Evolutionary conservation across 179 eudicot genomes (phyloP).

Genomic region (Monotropa hypopitys): DNA sequence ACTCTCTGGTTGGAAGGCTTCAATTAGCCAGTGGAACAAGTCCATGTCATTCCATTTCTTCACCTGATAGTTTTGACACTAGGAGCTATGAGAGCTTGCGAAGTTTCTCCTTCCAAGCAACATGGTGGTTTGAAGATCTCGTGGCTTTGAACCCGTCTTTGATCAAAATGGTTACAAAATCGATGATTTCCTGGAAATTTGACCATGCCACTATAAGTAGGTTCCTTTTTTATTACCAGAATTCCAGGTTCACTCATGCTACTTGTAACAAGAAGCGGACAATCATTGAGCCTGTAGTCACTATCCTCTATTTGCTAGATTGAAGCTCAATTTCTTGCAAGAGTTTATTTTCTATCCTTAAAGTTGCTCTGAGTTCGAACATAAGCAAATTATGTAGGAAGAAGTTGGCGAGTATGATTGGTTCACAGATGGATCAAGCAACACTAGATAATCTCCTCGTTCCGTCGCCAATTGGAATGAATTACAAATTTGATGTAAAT

Average conservation of each 20-base stretch:
- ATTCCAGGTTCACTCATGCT: conserved; percentile 32
- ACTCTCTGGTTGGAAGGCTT: conserved; percentile 38
- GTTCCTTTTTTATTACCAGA: conserved; percentile 65
- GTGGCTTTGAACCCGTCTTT: conserved; percentile 22
- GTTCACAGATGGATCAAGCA: conserved; percentile 53
- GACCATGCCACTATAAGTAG: conserved; percentile 38
- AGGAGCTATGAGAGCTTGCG: conserved; percentile 55
- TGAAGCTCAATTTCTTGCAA: conserved; percentile 28
- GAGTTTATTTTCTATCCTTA: conserved; percentile 49
- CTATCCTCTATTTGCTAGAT: conserved; percentile 38
- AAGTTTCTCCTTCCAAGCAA: conserved; percentile 25
- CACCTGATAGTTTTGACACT: conserved; percentile 70
- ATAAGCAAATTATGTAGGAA: conserved; percentile 20
- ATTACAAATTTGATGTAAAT: conserved; percentile 51
- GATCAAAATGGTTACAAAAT: conserved; percentile 22
- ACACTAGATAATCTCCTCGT: conserved; percentile 59
- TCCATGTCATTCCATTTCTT: conserved; percentile 52
- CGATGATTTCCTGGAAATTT: conserved; percentile 37
- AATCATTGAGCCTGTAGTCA: conserved; percentile 39
- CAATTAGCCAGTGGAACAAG: conserved; percentile 37
- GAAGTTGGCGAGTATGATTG: conserved; percentile 50
- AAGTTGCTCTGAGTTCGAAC: conserved; percentile 27
- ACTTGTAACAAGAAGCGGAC: conserved; percentile 29
- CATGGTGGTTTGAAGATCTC: conserved; percentile 82
- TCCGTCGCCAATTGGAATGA: conserved; percentile 39